phyloP scores from a whole-genome alignment of 768 basidiomycete genomes.

The Mrakia hoshinonis region DNA sequence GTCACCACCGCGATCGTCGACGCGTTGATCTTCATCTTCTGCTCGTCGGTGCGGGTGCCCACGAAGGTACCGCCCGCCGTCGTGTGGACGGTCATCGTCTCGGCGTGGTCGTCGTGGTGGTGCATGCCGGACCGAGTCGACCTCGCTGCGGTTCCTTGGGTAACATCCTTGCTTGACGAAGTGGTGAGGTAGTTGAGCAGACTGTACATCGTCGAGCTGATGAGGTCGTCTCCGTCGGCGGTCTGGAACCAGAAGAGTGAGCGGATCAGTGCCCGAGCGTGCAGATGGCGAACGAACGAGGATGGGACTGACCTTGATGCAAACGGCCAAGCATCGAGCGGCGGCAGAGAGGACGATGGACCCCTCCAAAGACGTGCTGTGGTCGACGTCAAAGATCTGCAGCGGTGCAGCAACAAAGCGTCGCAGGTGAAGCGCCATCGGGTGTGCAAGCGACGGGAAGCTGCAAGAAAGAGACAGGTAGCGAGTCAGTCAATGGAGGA shows the following conservation, averaged over 20 bases:
- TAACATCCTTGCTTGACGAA: conserved; percentile 49
- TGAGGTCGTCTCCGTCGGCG: conserved; percentile 74
- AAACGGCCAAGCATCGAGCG: conserved; percentile 79
- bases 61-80: conserved; percentile 31
- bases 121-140: conserved; percentile 16
- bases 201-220: conserved; percentile 94
- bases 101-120: background rate
- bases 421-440: conserved; percentile 68
- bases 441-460: conserved; percentile 67
- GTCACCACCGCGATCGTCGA: conserved; percentile 89
- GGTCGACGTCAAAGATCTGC: conserved; percentile 76
- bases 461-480: conserved; percentile 42
- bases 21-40: conserved; percentile 72
- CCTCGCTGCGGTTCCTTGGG: conserved; percentile 10
- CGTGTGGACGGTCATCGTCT: conserved; percentile 18
- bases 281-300: background rate
- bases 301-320: conserved; percentile 58
- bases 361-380: conserved; percentile 57
- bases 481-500: background rate
- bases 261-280: background rate
- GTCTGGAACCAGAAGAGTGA: conserved; percentile 46
- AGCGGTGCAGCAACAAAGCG: conserved; percentile 81
- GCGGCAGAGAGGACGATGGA: conserved; percentile 74
- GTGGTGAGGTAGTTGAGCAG: conserved; percentile 84
- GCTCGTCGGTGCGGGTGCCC: conserved; percentile 46